Conservation (phyloP, 2,329 filamentous ascomycete genomes). For the Fusarium beomiforme region DNA sequence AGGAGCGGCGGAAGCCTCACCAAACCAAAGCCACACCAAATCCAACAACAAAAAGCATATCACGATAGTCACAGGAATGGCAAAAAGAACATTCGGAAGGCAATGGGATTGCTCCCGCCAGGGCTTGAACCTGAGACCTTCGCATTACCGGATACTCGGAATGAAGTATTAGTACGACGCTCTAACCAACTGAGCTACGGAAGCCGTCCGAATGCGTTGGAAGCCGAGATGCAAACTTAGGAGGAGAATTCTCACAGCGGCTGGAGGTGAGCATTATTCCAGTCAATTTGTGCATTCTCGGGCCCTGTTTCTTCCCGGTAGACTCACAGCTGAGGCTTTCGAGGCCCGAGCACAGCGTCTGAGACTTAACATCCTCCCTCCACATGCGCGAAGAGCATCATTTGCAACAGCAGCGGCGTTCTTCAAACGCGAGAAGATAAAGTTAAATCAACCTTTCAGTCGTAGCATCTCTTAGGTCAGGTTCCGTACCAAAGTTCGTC, state of each 20-base stretch:
- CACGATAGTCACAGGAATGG: not conserved
- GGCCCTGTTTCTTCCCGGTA: too few species aligned
- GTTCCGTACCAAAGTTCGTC: too few species aligned
- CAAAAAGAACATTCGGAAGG: not conserved
- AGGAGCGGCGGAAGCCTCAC: not conserved
- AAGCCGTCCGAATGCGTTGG: not conserved
- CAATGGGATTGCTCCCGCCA: not conserved
- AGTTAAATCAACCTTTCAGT: too few species aligned
- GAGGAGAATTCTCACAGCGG: fast-evolving
- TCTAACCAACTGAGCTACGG: slow-evolving; percentile 3
- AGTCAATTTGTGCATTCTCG: fast-evolving
- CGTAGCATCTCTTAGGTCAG: too few species aligned
- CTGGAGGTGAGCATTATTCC: not conserved
- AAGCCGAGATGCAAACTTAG: not conserved
- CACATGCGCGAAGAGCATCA: too few species aligned
- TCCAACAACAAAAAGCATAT: not conserved
- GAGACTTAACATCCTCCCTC: too few species aligned
- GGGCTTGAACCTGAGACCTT: not conserved
- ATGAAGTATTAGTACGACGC: not conserved
- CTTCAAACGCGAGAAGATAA: too few species aligned
- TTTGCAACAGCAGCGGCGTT: too few species aligned
- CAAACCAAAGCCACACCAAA: not conserved
- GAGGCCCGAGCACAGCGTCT: too few species aligned
- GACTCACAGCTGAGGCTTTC: too few species aligned
- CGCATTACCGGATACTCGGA: not conserved